Percentiles rank a stretch among this genome's conserved stretches.
phyloP scores from a whole-genome alignment of 768 basidiomycete genomes.

The Nidula microcarpa region DNA sequence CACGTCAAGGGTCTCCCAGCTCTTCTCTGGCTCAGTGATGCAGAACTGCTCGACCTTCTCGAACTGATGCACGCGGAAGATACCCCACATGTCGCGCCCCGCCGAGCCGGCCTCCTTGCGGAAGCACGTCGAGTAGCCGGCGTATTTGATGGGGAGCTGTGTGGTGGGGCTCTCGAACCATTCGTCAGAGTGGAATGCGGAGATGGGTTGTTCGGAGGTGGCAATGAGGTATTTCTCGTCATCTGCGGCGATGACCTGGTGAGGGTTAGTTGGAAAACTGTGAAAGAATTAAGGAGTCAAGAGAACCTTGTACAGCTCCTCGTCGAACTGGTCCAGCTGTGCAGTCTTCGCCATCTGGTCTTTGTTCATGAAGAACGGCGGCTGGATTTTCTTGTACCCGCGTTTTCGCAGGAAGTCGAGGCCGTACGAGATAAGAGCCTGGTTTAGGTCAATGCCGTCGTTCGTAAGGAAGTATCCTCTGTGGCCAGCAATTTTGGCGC shows the following conservation, averaged over 20 bases:
- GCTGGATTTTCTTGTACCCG: conserved; percentile 91
- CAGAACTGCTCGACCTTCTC: conserved; percentile 99
- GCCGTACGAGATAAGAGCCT: conserved; percentile 91
- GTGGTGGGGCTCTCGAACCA: conserved; percentile 94
- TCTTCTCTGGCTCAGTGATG: conserved; percentile 91
- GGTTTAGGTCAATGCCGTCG: conserved; percentile 96
- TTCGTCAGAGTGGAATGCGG: conserved; percentile 91
- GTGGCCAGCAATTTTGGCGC: conserved; percentile 88
- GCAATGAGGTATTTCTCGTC: conserved; percentile 99
- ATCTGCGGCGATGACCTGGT: conserved; percentile 78
- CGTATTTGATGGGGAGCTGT: conserved; percentile 90
- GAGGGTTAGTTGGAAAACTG: neutral
- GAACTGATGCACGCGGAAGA: conserved; percentile 99
- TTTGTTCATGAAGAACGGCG: conserved; percentile 99
- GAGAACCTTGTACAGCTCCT: conserved; percentile 91
- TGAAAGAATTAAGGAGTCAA: neutral
- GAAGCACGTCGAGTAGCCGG: conserved; percentile 94
- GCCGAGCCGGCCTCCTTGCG: conserved; percentile 98
- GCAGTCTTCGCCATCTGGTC: conserved; percentile 97
- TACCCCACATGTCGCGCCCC: conserved; percentile 98
- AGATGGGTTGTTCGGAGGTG: conserved; percentile 98
- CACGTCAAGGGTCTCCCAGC: conserved; percentile 88
- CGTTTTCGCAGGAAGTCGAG: conserved; percentile 85
- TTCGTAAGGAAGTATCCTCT: conserved; percentile 95
- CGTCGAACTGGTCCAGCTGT: conserved; percentile 97